phyloP scores from a whole-genome alignment of 2,329 filamentous ascomycete genomes.

The Scytalidium lignicola region DNA sequence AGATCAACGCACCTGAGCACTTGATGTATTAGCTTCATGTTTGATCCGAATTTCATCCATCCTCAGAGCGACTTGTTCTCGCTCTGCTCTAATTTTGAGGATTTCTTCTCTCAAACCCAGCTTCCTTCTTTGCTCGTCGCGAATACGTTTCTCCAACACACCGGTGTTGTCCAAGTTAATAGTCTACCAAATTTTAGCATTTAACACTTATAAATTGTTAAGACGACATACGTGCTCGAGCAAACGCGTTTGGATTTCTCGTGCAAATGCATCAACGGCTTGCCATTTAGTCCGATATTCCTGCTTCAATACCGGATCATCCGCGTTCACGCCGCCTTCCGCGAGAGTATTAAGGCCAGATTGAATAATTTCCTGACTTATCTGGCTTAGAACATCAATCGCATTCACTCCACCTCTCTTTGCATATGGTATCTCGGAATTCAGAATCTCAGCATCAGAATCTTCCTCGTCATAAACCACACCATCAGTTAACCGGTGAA shows the following conservation, averaged over 20 bases:
- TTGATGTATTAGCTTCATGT: constrained; percentile 50
- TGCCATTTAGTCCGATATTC: constrained; percentile 51
- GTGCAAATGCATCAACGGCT: constrained; percentile 53
- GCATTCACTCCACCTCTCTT: constrained; percentile 53
- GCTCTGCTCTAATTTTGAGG: constrained; percentile 51
- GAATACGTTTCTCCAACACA: constrained; percentile 51
- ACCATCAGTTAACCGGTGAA: constrained; percentile 54
- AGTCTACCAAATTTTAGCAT: constrained; percentile 33
- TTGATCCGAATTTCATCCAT: constrained; percentile 59
- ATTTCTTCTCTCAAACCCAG: constrained; percentile 54
- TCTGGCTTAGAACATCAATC: constrained; percentile 56
- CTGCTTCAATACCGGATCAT: constrained; percentile 42
- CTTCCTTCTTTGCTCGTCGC: constrained; percentile 51
- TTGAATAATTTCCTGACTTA: constrained; percentile 57
- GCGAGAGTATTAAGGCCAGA: constrained; percentile 43
- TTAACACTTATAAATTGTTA: neutral
- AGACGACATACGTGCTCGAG: constrained; percentile 51
- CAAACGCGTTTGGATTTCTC: constrained; percentile 50
- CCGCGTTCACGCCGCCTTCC: constrained; percentile 36
- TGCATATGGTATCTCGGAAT: constrained; percentile 47
- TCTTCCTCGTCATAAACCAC: constrained; percentile 36
- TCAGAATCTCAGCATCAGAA: constrained; percentile 39
- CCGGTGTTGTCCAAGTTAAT: constrained; percentile 56
- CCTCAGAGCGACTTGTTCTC: constrained; percentile 55
- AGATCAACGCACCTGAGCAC: constrained; percentile 42